Evolutionary conservation across 352 stramenopile genomes (phyloP), one percentile per base, ranked within the genome.

Genomic region (Chrysophaeum taylorii): DNA sequence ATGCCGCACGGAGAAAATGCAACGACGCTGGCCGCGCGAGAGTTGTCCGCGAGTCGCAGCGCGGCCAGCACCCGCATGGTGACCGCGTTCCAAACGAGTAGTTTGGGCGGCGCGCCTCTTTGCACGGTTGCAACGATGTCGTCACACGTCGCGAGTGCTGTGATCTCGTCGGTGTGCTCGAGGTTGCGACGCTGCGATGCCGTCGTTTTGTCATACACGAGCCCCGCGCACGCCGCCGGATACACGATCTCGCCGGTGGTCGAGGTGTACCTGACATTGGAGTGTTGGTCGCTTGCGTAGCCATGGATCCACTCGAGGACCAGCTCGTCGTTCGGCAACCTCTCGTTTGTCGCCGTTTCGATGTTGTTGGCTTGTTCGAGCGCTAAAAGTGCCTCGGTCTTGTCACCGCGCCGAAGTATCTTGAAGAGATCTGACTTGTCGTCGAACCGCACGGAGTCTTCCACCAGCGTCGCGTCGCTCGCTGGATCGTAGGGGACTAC

Each of bases 291-390:
- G 0, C 85, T 85, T 18, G 81, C 88, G 66, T 94, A 95, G 15
- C 89, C 89, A 71, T 94, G 92, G 38, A 96, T 81, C 87, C 87
- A 95, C n/a, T 94, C 84, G n/a, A 96, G 77, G 9, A 80, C 70
- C n/a, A 95, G 64, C 16, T 87, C 89, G 9, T 82, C 64, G 29
- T 68, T 50, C 15, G 74, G 74, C 25, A 78, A 29, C 21, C 57
- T 70, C 61, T 39, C 61, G 5, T 52, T 27, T 39, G 41, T 27
- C 37, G 25, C 27, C 18, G 48, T 7, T 18, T 60, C 48, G 39
- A 45, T 18, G 12, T 45, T 45, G 39, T 45, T 12, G 25, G 14
- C 27, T 14, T 68, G 68, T 27, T 61, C 53, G 23, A 74, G 53
- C 43, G 60, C 67, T 54, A 60, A 54, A 31, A 71, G 9, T 60